Conservation (phyloP, 2,329 filamentous ascomycete genomes). For the Lachnellula willkommii region DNA sequence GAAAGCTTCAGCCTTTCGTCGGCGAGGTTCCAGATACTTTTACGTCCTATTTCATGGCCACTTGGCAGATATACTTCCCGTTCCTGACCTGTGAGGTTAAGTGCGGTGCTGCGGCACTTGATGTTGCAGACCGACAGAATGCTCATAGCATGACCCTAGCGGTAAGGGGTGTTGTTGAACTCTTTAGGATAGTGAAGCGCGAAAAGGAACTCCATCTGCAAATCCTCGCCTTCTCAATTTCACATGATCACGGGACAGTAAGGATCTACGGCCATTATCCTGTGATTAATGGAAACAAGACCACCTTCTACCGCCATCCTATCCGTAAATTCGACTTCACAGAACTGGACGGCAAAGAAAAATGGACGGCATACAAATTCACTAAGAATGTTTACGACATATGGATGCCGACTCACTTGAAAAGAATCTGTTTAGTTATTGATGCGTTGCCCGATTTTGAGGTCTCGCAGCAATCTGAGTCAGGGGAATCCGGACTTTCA, state of each 20-base stretch:
- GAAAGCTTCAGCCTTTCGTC: slow-evolving; percentile 38
- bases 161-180: slow-evolving; percentile 29
- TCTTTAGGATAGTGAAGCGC: slow-evolving; percentile 18
- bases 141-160: slow-evolving; percentile 39
- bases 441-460: slow-evolving; percentile 25
- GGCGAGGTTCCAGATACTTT: slow-evolving; percentile 10
- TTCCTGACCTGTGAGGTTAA: slow-evolving; percentile 47
- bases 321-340: slow-evolving; percentile 27
- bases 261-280: slow-evolving; percentile 33
- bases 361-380: slow-evolving; percentile 21
- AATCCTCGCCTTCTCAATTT: slow-evolving; percentile 39
- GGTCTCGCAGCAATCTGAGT: slow-evolving; percentile 9
- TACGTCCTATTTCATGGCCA: slow-evolving; percentile 38
- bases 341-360: slow-evolving; percentile 25
- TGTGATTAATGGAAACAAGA: slow-evolving; percentile 14
- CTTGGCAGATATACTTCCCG: slow-evolving; percentile 44
- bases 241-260: slow-evolving; percentile 16
- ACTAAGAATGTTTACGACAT: slow-evolving; percentile 30
- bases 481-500: slow-evolving; percentile 12
- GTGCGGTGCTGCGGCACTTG: slow-evolving; percentile 35
- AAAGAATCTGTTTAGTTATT: slow-evolving; percentile 24
- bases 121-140: slow-evolving; percentile 34
- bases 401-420: slow-evolving; percentile 29
- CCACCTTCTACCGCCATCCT: slow-evolving; percentile 27
- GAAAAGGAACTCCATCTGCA: slow-evolving; percentile 28